Conservation (phyloP, 2,329 filamentous ascomycete genomes). For the Diaporthe ilicicola region DNA sequence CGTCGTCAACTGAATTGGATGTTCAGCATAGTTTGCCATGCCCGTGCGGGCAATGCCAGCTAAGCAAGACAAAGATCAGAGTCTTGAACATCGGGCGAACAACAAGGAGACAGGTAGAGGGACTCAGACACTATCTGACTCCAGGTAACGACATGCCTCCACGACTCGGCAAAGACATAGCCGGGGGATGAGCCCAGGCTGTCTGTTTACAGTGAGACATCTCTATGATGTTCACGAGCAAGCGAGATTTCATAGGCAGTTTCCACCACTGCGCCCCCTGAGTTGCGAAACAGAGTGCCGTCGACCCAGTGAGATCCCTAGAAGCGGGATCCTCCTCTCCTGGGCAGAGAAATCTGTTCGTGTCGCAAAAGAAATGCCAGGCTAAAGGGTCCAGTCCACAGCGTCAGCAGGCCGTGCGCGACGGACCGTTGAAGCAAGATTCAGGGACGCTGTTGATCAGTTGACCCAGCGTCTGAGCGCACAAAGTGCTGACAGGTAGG, state of each 20-base stretch:
- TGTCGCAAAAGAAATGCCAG: background rate
- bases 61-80: background rate
- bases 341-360: background rate
- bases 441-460: background rate
- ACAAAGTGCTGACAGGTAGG: background rate
- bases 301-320: background rate
- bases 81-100: conserved; percentile 7
- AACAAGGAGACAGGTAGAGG: background rate
- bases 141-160: background rate
- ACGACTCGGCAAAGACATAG: background rate
- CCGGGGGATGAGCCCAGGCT: background rate
- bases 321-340: background rate
- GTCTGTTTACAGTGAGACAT: background rate
- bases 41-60: conserved; percentile 4
- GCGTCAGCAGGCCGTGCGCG: conserved; percentile 2
- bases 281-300: background rate
- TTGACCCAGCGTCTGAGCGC: conserved; percentile 16
- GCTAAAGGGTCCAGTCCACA: conserved; percentile 6
- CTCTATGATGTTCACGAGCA: background rate
- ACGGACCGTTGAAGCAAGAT: conserved; percentile 10
- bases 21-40: background rate
- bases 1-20: background rate
- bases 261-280: conserved; percentile 1
- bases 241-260: conserved; percentile 1
- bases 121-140: background rate